Conservation (phyloP, 306 rosid genomes). For the Dicorynia guianensis region DNA sequence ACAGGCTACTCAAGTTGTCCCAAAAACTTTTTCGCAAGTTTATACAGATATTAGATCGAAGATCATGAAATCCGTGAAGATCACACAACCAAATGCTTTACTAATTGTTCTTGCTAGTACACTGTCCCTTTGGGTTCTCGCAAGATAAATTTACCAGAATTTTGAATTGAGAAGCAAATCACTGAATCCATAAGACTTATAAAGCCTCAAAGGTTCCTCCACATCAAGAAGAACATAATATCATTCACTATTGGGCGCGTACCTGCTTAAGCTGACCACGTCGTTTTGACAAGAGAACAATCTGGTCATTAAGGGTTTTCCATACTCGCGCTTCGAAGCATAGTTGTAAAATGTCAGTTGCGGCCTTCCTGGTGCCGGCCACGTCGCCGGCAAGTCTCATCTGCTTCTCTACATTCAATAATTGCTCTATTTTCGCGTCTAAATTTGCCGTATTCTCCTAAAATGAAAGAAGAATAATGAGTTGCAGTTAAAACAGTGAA, state of each 20-base stretch:
- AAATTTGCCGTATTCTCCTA: constrained; percentile 72
- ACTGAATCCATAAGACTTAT: constrained; percentile 20
- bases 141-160: not conserved
- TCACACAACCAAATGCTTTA: not conserved
- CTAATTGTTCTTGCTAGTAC: not conserved
- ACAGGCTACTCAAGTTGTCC: not conserved
- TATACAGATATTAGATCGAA: not conserved
- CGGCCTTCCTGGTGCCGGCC: constrained; percentile 83
- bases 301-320: constrained; percentile 93
- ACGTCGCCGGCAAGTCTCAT: constrained; percentile 83
- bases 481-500: not conserved
- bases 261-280: constrained; percentile 98
- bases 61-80: constrained; percentile 8
- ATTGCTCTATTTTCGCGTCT: constrained; percentile 69
- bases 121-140: not conserved
- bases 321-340: constrained; percentile 88
- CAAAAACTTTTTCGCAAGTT: not conserved
- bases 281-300: constrained; percentile 84
- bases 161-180: not conserved
- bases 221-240: not conserved
- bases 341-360: constrained; percentile 75
- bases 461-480: constrained; percentile 18
- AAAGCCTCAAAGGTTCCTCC: not conserved
- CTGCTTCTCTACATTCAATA: constrained; percentile 89
- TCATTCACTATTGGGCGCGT: not conserved